These are phyloP conservation scores for Shiraia bambusicola DNA, from an alignment of 2,329 filamentous ascomycete genomes.

Conservation along the genomic window DNA sequence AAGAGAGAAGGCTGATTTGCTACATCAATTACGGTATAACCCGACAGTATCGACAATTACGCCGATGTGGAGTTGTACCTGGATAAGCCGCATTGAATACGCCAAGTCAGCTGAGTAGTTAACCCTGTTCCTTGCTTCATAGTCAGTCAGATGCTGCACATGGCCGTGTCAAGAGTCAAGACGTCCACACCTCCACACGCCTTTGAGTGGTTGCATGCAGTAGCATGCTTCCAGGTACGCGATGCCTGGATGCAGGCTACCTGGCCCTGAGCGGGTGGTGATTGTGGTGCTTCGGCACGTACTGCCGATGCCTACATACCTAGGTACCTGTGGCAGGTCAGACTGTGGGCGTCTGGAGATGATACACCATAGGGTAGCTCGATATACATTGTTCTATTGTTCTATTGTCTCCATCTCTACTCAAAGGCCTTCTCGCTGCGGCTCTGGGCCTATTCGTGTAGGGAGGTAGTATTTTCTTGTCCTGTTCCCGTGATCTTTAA, in stretches of 20 bases:
- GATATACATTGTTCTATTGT: too few species aligned
- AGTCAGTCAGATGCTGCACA: neutral
- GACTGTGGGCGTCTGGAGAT: constrained; percentile 1
- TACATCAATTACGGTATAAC: too few species aligned
- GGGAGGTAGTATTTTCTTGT: too few species aligned
- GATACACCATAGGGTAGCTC: neutral
- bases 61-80: too few species aligned
- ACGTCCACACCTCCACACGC: constrained; percentile 14
- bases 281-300: constrained; percentile 4
- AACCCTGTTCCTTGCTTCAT: neutral
- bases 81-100: too few species aligned
- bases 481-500: neutral
- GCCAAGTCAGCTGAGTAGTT: neutral
- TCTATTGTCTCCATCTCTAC: too few species aligned
- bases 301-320: constrained; percentile 13
- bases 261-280: constrained; percentile 13
- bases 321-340: neutral
- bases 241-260: constrained; percentile 4
- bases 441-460: too few species aligned
- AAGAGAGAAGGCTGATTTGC: too few species aligned
- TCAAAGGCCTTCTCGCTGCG: too few species aligned
- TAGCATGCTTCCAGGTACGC: constrained; percentile 5
- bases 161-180: constrained; percentile 6
- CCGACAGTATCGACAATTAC: too few species aligned
- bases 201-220: constrained; percentile 8